Evolutionary conservation across 1,284 basidiomycete genomes (phyloP), one percentile per base, ranked within the genome.

Genomic region (Trametes versicolor): DNA sequence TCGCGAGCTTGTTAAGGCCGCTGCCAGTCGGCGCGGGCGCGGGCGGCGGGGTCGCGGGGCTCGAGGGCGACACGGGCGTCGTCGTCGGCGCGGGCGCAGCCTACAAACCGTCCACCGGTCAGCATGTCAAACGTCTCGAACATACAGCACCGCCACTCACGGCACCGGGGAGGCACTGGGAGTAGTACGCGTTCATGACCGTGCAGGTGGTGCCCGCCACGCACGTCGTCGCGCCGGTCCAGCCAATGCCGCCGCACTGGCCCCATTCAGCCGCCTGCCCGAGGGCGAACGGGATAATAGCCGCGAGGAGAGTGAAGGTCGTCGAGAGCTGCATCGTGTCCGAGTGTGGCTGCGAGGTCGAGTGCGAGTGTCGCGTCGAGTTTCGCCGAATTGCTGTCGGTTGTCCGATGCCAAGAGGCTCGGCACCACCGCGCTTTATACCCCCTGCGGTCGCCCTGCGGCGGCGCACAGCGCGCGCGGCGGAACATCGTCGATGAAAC

Each of bases 1-100:
- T 80, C 1, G 86, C 85, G 21, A 80, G 77, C 5, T 70, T 70
- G 67, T 82, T 74, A 9, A 86, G 75, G 29, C 71, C 73, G 12
- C 66, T 70, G 12, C 70, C 74, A 7, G 72, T 60, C 25, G 75
- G 69, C 36, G 73, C 71, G 9, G 71, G 68, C 15, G 56, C 54
- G 6, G 61, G n/a, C 0, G 63, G 50, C 21, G 61, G 50, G 17
- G 55, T 58, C 25, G 65, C 23, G 57, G 21, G 17, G 53, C 63
- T 59, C 9, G 63, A 63, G 34, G 56, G 57, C 17, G 61, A 48
- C 13, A 54, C 34, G 4, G 68, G 57, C 8, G 68, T 51, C 2
- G 27, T n/a, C 15, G 53, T 29, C 9, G 63, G 64, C 13, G 56
- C 57, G 21, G 56, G 51, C 21, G 58, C 57, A 19, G 61, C 67